Conservation (phyloP, 768 basidiomycete genomes). For the Asterophora parasitica region DNA sequence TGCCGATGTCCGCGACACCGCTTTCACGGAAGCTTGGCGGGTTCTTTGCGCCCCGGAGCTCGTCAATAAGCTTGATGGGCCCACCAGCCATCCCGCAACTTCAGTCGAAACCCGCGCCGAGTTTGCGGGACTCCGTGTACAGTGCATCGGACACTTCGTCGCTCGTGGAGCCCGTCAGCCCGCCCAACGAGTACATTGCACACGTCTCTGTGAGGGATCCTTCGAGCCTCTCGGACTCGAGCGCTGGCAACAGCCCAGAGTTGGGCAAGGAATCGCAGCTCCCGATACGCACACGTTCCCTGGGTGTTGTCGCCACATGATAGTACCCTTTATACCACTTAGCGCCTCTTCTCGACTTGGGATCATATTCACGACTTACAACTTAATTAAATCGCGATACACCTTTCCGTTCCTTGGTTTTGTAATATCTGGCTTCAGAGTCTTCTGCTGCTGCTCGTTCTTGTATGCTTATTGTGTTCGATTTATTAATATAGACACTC, state of each 20-base stretch:
- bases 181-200: slow-evolving; percentile 35
- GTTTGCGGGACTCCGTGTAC: slow-evolving; percentile 37
- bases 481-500: slow-evolving; percentile 4
- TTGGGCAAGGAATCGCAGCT: slow-evolving; percentile 12
- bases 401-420: neutral
- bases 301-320: slow-evolving; percentile 1
- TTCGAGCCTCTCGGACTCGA: slow-evolving; percentile 24
- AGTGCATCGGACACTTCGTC: slow-evolving; percentile 59
- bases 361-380: neutral
- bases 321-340: neutral
- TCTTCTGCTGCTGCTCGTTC: neutral
- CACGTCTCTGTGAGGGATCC: slow-evolving; percentile 26
- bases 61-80: slow-evolving; percentile 17
- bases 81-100: slow-evolving; percentile 23
- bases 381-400: neutral
- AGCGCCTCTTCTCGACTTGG: too few species aligned
- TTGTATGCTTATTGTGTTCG: neutral
- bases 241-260: slow-evolving; percentile 12
- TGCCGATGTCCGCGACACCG: slow-evolving; percentile 34
- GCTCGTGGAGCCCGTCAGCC: slow-evolving; percentile 54
- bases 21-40: slow-evolving; percentile 66
- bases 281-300: slow-evolving; percentile 3
- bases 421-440: neutral
- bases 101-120: slow-evolving; percentile 28
- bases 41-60: slow-evolving; percentile 56